A percentile compares a stretch with the other conserved stretches of the same genome.
Conservation (phyloP, 2,329 filamentous ascomycete species). For the Exophiala viscosa region DNA sequence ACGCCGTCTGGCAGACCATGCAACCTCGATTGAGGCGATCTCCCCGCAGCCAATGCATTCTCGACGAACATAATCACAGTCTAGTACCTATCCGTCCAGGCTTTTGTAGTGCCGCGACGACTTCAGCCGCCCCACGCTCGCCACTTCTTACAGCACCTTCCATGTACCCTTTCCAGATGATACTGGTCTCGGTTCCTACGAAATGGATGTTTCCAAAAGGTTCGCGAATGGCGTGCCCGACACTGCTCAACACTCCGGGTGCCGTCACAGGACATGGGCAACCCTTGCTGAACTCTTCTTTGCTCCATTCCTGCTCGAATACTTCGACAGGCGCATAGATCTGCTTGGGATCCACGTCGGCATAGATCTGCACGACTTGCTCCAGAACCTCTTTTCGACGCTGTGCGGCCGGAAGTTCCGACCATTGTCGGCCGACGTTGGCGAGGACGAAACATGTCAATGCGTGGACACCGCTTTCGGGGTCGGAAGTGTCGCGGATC, state of each 20-base stretch:
- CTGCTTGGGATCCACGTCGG: neutral
- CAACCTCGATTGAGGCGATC: too few relatives aligned
- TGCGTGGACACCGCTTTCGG: slow-evolving; percentile 27
- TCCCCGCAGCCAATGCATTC: too few relatives aligned
- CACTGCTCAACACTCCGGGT: slow-evolving; percentile 37
- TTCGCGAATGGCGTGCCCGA: slow-evolving; percentile 33
- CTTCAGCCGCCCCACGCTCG: slow-evolving; percentile 41
- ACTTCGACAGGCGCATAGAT: slow-evolving; percentile 25
- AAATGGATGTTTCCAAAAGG: slow-evolving; percentile 47
- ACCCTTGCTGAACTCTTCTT: slow-evolving; percentile 35
- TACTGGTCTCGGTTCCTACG: slow-evolving; percentile 52
- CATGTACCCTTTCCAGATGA: slow-evolving; percentile 57
- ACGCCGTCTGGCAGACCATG: too few relatives aligned
- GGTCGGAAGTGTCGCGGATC: slow-evolving; percentile 36
- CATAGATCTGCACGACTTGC: slow-evolving; percentile 7
- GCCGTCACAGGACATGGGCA: slow-evolving; percentile 38
- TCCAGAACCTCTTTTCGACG: slow-evolving; percentile 25
- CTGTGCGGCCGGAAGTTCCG: slow-evolving; percentile 18
- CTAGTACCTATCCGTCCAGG: neutral
- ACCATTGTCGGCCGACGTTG: slow-evolving; percentile 27
- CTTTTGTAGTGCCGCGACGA: slow-evolving; percentile 39
- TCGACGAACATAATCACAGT: neutral
- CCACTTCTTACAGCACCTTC: slow-evolving; percentile 54
- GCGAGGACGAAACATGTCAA: slow-evolving; percentile 41
- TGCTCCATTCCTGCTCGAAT: slow-evolving; percentile 34